Evolutionary conservation across 208 protist genomes (phyloP).

Genomic region (Balamuthia mandrillaris): DNA sequence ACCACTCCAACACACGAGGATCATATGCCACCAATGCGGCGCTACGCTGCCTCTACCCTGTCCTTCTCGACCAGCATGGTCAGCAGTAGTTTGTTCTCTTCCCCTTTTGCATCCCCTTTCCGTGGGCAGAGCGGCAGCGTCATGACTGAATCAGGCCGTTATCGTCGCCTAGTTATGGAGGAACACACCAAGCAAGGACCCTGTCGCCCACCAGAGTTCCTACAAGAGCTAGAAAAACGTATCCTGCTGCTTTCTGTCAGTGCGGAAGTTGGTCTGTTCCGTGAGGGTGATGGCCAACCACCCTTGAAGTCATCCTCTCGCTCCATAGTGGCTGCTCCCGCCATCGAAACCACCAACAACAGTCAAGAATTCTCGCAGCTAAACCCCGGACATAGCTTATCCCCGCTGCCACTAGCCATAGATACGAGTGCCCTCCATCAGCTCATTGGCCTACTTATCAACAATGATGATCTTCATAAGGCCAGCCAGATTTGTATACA

Average conservation of each 20-base stretch:
- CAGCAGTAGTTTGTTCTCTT: too few species aligned
- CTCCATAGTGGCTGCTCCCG: background rate
- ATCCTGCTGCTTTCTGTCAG: conserved; percentile 7
- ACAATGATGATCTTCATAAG: conserved; percentile 1
- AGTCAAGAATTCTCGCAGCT: background rate
- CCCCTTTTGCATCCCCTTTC: background rate
- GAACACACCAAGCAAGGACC: background rate
- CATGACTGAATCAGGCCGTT: background rate
- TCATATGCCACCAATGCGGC: background rate
- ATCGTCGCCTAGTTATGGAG: background rate
- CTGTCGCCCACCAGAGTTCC: conserved; percentile 21
- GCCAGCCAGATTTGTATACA: background rate
- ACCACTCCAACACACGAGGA: too few species aligned
- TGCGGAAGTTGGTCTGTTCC: background rate
- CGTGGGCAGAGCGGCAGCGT: background rate
- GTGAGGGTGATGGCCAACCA: background rate
- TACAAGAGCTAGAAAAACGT: conserved; percentile 24
- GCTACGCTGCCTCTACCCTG: background rate
- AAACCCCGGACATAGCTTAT: background rate
- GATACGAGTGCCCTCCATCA: background rate
- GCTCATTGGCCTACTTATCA: conserved; percentile 14
- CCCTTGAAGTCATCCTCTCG: background rate
- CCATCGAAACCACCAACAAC: background rate
- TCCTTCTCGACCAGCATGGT: background rate
- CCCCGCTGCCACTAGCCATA: background rate